Evolutionary conservation across 148 eudicot species (phyloP), one percentile per base, ranked within the genome.

Genomic region (Cornus kousa): DNA sequence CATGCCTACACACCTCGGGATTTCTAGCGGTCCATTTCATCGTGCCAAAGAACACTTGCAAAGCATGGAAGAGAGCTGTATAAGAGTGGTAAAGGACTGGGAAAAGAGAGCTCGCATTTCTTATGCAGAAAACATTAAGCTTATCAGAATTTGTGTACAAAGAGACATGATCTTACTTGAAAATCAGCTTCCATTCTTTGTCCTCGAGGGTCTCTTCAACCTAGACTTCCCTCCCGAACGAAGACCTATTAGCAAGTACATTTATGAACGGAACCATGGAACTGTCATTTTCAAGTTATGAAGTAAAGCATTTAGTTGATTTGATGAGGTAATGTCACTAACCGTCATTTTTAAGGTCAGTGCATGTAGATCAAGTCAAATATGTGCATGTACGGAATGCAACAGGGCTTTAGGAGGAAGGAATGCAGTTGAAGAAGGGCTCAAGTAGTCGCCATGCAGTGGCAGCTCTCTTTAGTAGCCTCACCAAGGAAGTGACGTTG

Each of bases 121-220:
- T 70, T 86, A 86, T 74, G 80, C 28, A 28, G 28, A 28, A 28
- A 28, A 28, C 28, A 28, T 28, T 28, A 28, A 28, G 28, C 28
- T 28, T 39, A 7, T 77, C 78, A 69, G 9, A 16, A 32, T 82
- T 86, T 55, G 77, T 74, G 78, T 28, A 28, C 28, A 80, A 28
- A 28, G 28, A 1, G 87, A 85, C 33, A 14, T 86, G 32, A 67
- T 74, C 43, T 67, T 86, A 23, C 74, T 74, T 40, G 88, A 86
- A 72, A 86, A 86, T 64, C 88, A 86, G 74, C 16, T 86, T 2
- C 88, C 88, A 3, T 80, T 86, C 48, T 86, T 77, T 9, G n/a
- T 82, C 67, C 77, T 82, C 3, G 83, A 68, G 68, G 75, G 73
- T 31, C 53, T 86, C n/a, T 83, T 78, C 55, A 80, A 79, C 23